Conservation (phyloP, 805 yeast genomes). For the Yarrowia hollandica region DNA sequence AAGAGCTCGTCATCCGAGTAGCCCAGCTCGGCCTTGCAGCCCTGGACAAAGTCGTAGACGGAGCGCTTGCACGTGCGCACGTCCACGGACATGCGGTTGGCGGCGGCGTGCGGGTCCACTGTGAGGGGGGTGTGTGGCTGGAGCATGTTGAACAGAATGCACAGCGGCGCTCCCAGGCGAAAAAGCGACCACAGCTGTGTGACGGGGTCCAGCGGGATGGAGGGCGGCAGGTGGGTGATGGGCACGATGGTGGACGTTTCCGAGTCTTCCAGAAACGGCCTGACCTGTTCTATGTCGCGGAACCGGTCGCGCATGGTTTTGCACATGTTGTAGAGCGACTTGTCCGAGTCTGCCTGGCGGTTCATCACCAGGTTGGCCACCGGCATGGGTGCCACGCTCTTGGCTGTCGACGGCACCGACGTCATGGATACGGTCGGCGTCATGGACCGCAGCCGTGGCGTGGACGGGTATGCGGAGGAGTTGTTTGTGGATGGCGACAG, state of each 20-base stretch:
- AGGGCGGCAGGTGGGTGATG: conserved; percentile 55
- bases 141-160: conserved; percentile 76
- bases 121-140: conserved; percentile 48
- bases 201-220: conserved; percentile 83
- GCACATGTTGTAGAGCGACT: conserved; percentile 71
- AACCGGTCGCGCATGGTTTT: conserved; percentile 55
- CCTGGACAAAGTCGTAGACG: conserved; percentile 84
- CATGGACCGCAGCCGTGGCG: conserved; percentile 19
- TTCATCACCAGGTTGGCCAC: conserved; percentile 26
- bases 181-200: conserved; percentile 85
- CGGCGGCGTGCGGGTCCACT: conserved; percentile 36
- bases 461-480: conserved; percentile 7
- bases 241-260: conserved; percentile 54
- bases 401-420: background rate
- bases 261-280: conserved; percentile 53
- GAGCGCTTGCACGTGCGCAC: conserved; percentile 86
- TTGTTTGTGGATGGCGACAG: background rate
- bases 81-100: conserved; percentile 54
- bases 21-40: conserved; percentile 74
- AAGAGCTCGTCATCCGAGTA: conserved; percentile 80
- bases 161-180: conserved; percentile 90
- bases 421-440: conserved; percentile 20
- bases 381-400: conserved; percentile 18
- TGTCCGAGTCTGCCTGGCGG: conserved; percentile 38
- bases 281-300: conserved; percentile 62